Base-by-base conservation (phyloP, 202 grass and related monocot genomes). In the Musa balbisiana region DNA sequence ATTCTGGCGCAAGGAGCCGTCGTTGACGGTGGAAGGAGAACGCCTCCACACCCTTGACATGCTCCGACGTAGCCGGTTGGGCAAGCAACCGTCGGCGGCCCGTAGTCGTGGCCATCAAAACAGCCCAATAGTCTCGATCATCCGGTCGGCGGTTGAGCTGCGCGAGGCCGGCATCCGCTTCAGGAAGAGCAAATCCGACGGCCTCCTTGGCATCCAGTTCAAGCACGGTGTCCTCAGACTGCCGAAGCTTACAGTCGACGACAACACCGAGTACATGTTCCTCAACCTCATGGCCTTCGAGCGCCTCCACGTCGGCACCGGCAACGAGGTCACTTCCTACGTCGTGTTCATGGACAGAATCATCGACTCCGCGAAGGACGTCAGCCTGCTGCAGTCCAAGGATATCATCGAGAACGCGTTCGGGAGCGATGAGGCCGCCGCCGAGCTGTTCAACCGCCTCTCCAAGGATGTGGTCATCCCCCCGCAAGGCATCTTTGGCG, bases 151-250 rank as follows among this genome's bases (percentile, higher is more conserved):
- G 1, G 55, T 81, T 83, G 92, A 92, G 81, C 89, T 96, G 8
- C 88, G 86, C 66, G 92, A 96, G 75, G 92, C 85, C 10, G 92
- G 89, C 8, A 88, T 96, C 83, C 83, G 74, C 10, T 96, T 96
- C 92, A 82, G 49, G 67, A 26, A 16, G 15, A 85, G 83, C 79
- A 52, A 53, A 10, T 53, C 83, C 0, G 72, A 53, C 8, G 88
- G 87, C 81, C 85, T 92, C 24, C 87, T 73, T 17, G 73, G 90
- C 76, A 82, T 92, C 68, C 69, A 78, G 2, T 96, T 96, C 85
- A 53, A 79, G 20, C 73, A 72, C 53, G 89, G 87, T n/a, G 83
- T 81, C 29, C 85, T 96, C 1, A 83, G 24, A 51, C 77, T 92
- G 52, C 92, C 92, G 0, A 49, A 73, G 8, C 79, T 92, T 19